Evolutionary conservation across 2,329 filamentous ascomycete genomes (phyloP), one percentile per base, ranked within the genome.

Genomic region (Lachnellula willkommii): DNA sequence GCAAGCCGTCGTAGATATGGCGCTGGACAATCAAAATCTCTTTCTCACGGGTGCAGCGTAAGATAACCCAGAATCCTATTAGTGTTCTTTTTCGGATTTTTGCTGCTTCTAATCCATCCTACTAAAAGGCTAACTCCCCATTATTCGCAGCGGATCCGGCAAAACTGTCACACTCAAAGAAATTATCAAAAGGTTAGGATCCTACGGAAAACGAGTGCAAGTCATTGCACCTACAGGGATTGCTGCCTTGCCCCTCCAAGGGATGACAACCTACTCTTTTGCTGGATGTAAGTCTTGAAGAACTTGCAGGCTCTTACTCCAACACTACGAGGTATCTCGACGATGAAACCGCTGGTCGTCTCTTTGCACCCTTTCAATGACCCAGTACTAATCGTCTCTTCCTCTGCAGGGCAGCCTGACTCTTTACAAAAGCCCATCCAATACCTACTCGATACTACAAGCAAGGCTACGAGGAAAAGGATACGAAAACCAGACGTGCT

Each of bases 1-100:
- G 47, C 32, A 65, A 14, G 47, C 36, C 5, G 66, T 68, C 1
- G 63, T 65, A 2, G 14, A 59, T 26, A 46, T 67, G 48, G 66
- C 65, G 4, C 8, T 68, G n/a, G n/a, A 40, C 17, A 55, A 56
- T 5, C n/a, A 65, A 22, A 67, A 67, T 17, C 63, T 68, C 11
- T 68, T 68, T 24, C 58, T 68, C 26, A 68, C 66, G 3, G 66
- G 66, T 7, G 65, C 66, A n/a, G 65, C 63, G 28, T 32, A 32
- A 32, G 28, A 32, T 12, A 32, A 32, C 9, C 28, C 9, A 32
- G 12, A 32, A 32, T 11, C 9, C 28, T 32, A 12, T 9, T 4
- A 32, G 11, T 32, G 9, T 32, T 9, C 9, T 32, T 32, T 12
- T 32, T 32, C 9, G 9, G 2, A 32, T 32, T 32, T 32, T 32